Percentiles rank a stretch among this genome's conserved stretches.
These are phyloP conservation scores for Dentipellis sp. DNA, from an alignment of 768 basidiomycete species.

Conservation along the genomic window DNA sequence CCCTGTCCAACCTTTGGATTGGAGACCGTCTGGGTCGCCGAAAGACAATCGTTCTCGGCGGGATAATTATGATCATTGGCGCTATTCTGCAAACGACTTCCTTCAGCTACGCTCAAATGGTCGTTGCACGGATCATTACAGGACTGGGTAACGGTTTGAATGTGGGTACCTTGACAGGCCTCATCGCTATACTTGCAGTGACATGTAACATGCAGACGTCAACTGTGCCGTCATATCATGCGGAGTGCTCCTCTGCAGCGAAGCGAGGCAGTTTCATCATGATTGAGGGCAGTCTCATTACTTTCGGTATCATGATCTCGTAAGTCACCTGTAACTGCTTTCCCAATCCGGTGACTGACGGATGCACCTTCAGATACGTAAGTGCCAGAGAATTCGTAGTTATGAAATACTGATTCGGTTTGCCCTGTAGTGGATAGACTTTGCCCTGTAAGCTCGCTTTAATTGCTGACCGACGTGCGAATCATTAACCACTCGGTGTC, in stretches of 20 bases:
- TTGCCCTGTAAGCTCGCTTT: conserved; percentile 39
- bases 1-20: conserved; percentile 52
- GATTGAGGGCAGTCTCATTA: conserved; percentile 56
- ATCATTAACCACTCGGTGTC: neutral
- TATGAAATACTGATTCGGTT: neutral
- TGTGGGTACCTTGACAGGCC: conserved; percentile 21
- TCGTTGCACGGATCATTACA: conserved; percentile 51
- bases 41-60: conserved; percentile 48
- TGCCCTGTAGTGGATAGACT: conserved; percentile 25
- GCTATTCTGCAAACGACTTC: conserved; percentile 52
- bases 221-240: conserved; percentile 55
- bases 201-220: conserved; percentile 35
- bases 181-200: neutral
- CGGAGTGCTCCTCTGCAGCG: conserved; percentile 55
- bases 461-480: neutral
- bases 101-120: conserved; percentile 49
- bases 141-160: conserved; percentile 62
- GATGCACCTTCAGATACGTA: neutral
- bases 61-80: conserved; percentile 51
- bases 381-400: neutral
- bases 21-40: conserved; percentile 53
- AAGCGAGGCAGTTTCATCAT: conserved; percentile 54
- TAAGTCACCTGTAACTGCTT: conserved; percentile 23
- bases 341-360: neutral
- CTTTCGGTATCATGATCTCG: conserved; percentile 55